Evolutionary conservation across 139 green algal genomes (phyloP).

Genomic region (Chlorella sp.): DNA sequence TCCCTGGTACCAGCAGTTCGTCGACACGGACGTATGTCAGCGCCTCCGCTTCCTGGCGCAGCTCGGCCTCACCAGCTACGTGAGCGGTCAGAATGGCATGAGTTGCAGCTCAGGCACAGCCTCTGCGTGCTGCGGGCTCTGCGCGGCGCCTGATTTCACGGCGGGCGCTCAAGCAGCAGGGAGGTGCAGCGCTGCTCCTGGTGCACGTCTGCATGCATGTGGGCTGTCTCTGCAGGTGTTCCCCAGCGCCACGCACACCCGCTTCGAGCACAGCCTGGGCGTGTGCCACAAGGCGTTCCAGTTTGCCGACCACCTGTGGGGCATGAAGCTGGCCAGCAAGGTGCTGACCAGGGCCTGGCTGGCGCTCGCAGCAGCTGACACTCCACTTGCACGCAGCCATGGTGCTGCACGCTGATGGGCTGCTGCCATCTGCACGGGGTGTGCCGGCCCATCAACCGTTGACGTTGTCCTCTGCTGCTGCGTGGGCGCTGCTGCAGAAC

Average conservation of each 20-base stretch:
- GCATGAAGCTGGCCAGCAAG: not conserved
- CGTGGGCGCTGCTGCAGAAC: not conserved
- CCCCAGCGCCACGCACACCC: conserved; percentile 72
- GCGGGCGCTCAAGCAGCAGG: too few relatives aligned
- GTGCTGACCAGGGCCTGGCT: not conserved
- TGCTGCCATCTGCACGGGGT: conserved; percentile 1
- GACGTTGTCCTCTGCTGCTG: not conserved
- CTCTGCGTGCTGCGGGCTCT: too few relatives aligned
- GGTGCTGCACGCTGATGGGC: not conserved
- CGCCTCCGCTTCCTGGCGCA: too few relatives aligned
- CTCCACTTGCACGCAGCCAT: not conserved
- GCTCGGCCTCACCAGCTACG: too few relatives aligned
- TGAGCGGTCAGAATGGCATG: too few relatives aligned
- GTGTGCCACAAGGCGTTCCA: conserved; percentile 51
- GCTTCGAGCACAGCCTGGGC: conserved; percentile 85
- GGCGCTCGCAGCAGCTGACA: conserved; percentile 3
- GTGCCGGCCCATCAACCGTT: not conserved
- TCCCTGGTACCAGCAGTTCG: too few relatives aligned
- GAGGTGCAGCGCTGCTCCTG: too few relatives aligned
- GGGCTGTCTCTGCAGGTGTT: conserved; percentile 44
- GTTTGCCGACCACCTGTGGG: not conserved
- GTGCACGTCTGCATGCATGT: not conserved
- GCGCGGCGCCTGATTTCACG: too few relatives aligned
- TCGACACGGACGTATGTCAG: too few relatives aligned
- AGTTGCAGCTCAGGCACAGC: too few relatives aligned